Base-by-base conservation (phyloP, 805 yeast species). In the Starmerella sirachaensis region DNA sequence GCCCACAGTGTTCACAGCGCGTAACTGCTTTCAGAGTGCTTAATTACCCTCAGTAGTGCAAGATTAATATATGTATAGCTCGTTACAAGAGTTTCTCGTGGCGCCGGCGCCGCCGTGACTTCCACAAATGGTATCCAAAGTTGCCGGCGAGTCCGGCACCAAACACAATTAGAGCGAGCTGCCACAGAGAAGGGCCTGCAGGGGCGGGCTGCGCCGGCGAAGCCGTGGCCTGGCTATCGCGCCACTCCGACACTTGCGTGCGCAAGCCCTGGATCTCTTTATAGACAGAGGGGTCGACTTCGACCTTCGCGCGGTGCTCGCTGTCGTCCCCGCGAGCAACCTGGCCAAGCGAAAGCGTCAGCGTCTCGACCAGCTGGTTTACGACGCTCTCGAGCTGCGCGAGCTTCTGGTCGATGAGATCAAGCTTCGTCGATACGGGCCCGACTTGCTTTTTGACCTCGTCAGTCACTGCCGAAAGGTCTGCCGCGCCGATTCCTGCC, bases 281-380 rank as follows among this genome's bases (percentile, higher is more conserved):
- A 29, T 37, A 35, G 11, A 37, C 33, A 6, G 39, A 21, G 4
- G 25, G 18, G 17, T 28, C 42, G 24, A 11, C 20, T 11, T 19
- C 14, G 17, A 11, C 29, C 31, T 7, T 27, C 33, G 43, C 10
- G 34, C 26, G 14, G 16, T 5, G 33, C 10, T 10, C 5, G 27
- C 18, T 18, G 20, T 21, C 37, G n/a, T 18, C 16, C 23, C 12
- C 31, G 29, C 39, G 19, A 13, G 29, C n/a, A 3, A 36, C 28
- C 37, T 37, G 39, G 22, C 14, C 29, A 24, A 42, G 21, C 11
- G 46, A 38, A 10, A 39, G 6, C 14, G 38, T 24, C 35, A 38
- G 19, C 13, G 46, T 37, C 17, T 45, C 42, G 18, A 28, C 42
- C 14, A 41, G 41, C 41, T 45, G 43, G 26, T 35, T 39, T 10